A percentile compares a stretch with the other conserved stretches of the same genome.
These are phyloP conservation scores for Rhizopogon rudus DNA, from an alignment of 768 basidiomycete species.

Conservation along the genomic window DNA sequence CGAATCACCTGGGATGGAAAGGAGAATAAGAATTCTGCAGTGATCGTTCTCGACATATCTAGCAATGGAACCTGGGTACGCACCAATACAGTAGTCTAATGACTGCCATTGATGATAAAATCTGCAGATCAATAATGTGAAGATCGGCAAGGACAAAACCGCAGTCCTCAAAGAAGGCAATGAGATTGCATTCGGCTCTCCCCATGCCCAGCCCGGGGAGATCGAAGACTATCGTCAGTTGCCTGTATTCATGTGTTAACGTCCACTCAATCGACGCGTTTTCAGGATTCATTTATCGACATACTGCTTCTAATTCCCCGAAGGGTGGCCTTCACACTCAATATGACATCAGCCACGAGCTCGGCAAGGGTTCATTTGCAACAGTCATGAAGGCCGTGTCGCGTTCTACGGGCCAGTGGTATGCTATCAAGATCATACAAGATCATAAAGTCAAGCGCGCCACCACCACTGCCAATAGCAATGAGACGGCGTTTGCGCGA, in stretches of 20 bases:
- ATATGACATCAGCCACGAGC: conserved; percentile 64
- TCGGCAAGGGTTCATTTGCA: conserved; percentile 91
- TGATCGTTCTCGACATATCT: conserved; percentile 30
- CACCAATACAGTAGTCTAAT: neutral
- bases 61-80: conserved; percentile 43
- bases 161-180: conserved; percentile 57
- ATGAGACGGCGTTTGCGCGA: conserved; percentile 45
- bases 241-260: neutral
- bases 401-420: conserved; percentile 64
- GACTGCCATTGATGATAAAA: neutral
- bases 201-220: conserved; percentile 36
- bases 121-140: conserved; percentile 34
- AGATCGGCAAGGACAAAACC: conserved; percentile 34
- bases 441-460: conserved; percentile 39
- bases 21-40: conserved; percentile 25
- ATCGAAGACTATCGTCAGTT: conserved; percentile 74
- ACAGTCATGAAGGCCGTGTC: conserved; percentile 82
- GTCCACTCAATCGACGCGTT: neutral
- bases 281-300: conserved; percentile 69
- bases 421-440: conserved; percentile 87
- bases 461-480: conserved; percentile 24
- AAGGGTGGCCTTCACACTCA: conserved; percentile 52
- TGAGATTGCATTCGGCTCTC: conserved; percentile 81
- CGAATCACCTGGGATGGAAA: conserved; percentile 31
- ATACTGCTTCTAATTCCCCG: conserved; percentile 46